Base-by-base conservation (phyloP, 495 filamentous ascomycete species). In the Hypoxylon crocopeplum region DNA sequence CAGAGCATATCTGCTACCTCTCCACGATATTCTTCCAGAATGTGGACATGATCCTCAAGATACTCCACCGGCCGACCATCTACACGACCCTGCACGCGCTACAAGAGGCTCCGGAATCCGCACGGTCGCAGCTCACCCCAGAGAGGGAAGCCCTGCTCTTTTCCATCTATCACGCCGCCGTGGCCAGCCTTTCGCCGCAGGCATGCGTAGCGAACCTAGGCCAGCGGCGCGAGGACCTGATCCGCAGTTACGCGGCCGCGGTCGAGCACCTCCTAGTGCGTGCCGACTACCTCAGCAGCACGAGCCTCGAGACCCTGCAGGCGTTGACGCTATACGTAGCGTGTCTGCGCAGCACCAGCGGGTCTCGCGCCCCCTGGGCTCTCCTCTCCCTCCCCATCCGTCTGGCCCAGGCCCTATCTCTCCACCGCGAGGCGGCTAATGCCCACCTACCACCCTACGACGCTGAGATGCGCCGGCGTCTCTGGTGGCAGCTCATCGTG, bases 401-500 rank as follows among this genome's bases (percentile, higher is more conserved):
- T 2, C 83, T 92, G 42, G 87, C 86, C 3, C 87, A 91, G 50
- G 83, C 82, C 4, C 68, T 91, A 6, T 82, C 86, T 7, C 71
- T 93, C 7, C 89, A 92, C 67, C 79, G 85, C 2, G 89, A 92
- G 57, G 84, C 83, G 1, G 72, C 71, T 10, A 55, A 51, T 36
- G 22, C 59, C 2, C 33, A 40, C n/a, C 84, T 88, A 5, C 73
- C 77, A 0, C 83, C 87, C 0, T 90, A 88, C 49, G 87, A 91
- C 39, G 83, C 82, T 0, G 90, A 93, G 72, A 84, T 90, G 78
- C 81, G 90, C 21, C 80, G 90, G 34, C 80, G 90, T 2, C 67
- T 92, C 0, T 93, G 90, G 90, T 90, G 88, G 83, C 83, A 89
- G 66, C 77, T 93, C 11, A 83, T 82, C 64, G 72, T 90, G 17